Conservation (phyloP, 331 rosid genomes). For the Rhamnella rubrinervis region DNA sequence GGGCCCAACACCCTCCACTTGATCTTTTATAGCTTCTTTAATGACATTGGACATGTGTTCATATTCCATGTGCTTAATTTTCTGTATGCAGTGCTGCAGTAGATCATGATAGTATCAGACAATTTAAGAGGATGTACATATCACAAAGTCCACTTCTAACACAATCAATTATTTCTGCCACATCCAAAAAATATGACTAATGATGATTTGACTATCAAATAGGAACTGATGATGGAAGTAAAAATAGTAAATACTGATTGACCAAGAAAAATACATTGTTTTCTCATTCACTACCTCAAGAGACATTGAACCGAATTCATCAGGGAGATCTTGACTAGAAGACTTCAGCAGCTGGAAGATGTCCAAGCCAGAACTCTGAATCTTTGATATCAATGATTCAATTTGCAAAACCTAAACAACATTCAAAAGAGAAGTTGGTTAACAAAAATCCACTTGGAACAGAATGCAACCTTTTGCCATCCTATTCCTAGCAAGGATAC, state of each 20-base stretch:
- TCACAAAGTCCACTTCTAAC: slow-evolving; percentile 2
- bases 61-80: slow-evolving; percentile 58
- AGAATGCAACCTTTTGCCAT: slow-evolving; percentile 12
- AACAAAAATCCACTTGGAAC: slow-evolving; percentile 23
- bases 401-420: slow-evolving; percentile 66
- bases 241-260: background rate
- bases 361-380: slow-evolving; percentile 43
- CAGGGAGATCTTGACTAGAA: slow-evolving; percentile 47
- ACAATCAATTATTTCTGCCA: slow-evolving; percentile 6
- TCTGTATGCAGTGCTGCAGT: slow-evolving; percentile 65
- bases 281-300: slow-evolving; percentile 56
- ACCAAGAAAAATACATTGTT: slow-evolving; percentile 8
- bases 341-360: slow-evolving; percentile 60
- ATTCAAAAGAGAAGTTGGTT: slow-evolving; percentile 28
- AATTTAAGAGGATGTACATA: slow-evolving; percentile 13
- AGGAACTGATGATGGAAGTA: background rate
- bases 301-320: slow-evolving; percentile 53
- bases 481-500: background rate
- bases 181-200: background rate
- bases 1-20: slow-evolving; percentile 57
- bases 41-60: slow-evolving; percentile 51
- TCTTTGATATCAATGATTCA: slow-evolving; percentile 61
- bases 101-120: slow-evolving; percentile 29
- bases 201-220: slow-evolving; percentile 5
- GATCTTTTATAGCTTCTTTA: slow-evolving; percentile 61